Percentiles rank a stretch among this genome's conserved stretches.
These are phyloP conservation scores for Ophiostoma piceae DNA, from an alignment of 2,329 filamentous ascomycete species.

Conservation along the genomic window DNA sequence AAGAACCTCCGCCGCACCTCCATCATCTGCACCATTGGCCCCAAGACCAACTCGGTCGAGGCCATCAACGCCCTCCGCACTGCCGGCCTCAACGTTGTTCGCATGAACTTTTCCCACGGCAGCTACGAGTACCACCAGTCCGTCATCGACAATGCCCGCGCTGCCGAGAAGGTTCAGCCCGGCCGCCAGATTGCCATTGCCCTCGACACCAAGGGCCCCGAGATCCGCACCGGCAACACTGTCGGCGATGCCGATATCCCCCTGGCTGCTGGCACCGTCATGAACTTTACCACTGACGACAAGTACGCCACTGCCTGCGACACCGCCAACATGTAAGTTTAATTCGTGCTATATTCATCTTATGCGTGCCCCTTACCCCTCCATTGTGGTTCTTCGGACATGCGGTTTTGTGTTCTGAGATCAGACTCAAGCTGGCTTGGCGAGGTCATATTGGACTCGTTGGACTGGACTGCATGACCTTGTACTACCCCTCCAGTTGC, in stretches of 20 bases:
- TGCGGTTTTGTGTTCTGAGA: not conserved
- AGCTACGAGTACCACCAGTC: slow-evolving; percentile 90
- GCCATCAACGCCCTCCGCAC: slow-evolving; percentile 91
- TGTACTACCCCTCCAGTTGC: slow-evolving; percentile 8
- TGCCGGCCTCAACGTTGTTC: slow-evolving; percentile 92
- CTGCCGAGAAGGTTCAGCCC: slow-evolving; percentile 69
- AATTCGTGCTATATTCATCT: not conserved
- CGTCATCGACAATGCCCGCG: slow-evolving; percentile 91
- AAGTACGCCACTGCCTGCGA: slow-evolving; percentile 79
- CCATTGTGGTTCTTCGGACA: not conserved
- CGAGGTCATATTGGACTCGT: not conserved
- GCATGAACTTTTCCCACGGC: slow-evolving; percentile 99
- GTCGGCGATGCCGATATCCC: slow-evolving; percentile 76
- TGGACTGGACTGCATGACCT: not conserved
- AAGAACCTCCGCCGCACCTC: slow-evolving; percentile 93
- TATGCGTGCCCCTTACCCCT: not conserved
- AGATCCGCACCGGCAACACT: slow-evolving; percentile 59
- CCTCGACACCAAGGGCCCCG: slow-evolving; percentile 65
- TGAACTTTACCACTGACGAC: slow-evolving; percentile 97
- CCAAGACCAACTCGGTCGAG: slow-evolving; percentile 97
- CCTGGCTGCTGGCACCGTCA: slow-evolving; percentile 72
- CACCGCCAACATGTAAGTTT: slow-evolving; percentile 82
- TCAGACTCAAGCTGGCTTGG: not conserved
- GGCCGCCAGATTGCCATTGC: slow-evolving; percentile 94
- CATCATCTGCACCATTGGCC: slow-evolving; percentile 98